These are phyloP conservation scores for Clohesyomyces aquaticus DNA, from an alignment of 495 filamentous ascomycete species.

Conservation along the genomic window DNA sequence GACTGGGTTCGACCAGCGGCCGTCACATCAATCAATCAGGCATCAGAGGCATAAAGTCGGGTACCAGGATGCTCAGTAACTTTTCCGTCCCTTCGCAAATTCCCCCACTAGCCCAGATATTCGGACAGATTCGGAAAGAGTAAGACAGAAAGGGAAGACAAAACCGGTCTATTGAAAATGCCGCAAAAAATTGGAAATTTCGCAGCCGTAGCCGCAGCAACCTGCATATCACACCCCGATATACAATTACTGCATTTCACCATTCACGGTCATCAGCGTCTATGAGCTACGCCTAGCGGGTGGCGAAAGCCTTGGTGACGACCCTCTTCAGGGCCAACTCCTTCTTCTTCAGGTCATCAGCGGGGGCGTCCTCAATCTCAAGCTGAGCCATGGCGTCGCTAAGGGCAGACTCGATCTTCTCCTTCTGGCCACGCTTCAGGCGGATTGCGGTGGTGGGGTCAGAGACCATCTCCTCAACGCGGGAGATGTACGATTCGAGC, in stretches of 20 bases:
- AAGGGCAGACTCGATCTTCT: constrained; percentile 96
- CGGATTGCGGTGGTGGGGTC: constrained; percentile 95
- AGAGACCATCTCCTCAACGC: constrained; percentile 97
- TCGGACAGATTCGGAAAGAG: constrained; percentile 7
- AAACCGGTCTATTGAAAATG: constrained; percentile 29
- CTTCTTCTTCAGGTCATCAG: constrained; percentile 99
- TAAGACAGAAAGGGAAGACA: constrained; percentile 9
- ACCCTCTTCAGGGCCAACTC: constrained; percentile 96
- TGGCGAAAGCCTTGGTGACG: constrained; percentile 96
- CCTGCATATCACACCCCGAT: neutral
- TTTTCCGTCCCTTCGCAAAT: constrained; percentile 24
- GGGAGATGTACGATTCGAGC: constrained; percentile 98
- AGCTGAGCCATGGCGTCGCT: constrained; percentile 85
- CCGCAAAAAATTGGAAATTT: constrained; percentile 24
- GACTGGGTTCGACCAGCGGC: constrained; percentile 4
- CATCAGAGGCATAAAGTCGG: constrained; percentile 27
- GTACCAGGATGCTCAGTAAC: constrained; percentile 10
- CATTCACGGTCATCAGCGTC: neutral
- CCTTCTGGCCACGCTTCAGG: constrained; percentile 98
- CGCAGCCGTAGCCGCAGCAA: neutral
- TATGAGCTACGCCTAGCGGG: constrained; percentile 63
- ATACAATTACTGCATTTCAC: constrained; percentile 5
- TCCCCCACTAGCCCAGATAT: neutral
- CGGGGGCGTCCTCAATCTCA: constrained; percentile 82
- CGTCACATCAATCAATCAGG: constrained; percentile 20